Conservation (phyloP, 371 early-diverging fungal genomes). For the Coemansia sp. region DNA sequence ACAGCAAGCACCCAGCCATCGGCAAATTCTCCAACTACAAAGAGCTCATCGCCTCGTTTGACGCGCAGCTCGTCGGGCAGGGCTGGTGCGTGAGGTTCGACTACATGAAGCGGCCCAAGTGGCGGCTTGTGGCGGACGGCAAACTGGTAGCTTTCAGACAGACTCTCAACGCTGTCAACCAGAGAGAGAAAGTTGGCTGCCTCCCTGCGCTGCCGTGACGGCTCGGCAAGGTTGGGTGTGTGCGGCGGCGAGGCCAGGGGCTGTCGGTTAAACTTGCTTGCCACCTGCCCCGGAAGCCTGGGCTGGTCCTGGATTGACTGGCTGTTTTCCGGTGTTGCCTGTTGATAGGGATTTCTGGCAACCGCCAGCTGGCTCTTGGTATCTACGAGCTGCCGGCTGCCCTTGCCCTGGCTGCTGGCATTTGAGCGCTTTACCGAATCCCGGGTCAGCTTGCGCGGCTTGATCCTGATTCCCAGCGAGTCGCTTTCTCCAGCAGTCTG, state of each 20-base stretch:
- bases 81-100: conserved; percentile 41
- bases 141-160: conserved; percentile 50
- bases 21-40: conserved; percentile 51
- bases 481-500: not conserved
- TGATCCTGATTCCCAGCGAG: conserved; percentile 6
- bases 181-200: conserved; percentile 17
- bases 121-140: conserved; percentile 49
- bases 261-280: not conserved
- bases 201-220: conserved; percentile 1
- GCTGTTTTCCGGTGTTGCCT: not conserved
- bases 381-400: not conserved
- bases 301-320: not conserved
- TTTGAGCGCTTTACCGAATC: conserved; percentile 10
- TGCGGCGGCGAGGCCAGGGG: conserved; percentile 3
- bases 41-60: conserved; percentile 28
- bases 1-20: conserved; percentile 51
- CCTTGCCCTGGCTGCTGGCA: not conserved
- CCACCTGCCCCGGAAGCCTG: not conserved
- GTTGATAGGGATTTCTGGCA: not conserved
- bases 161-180: conserved; percentile 42
- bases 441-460: conserved; percentile 43
- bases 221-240: not conserved
- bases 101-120: conserved; percentile 44
- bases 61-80: conserved; percentile 44
- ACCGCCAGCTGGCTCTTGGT: not conserved